phyloP scores from a whole-genome alignment of 2,329 filamentous ascomycete species.

The Didymella arachidicola region DNA sequence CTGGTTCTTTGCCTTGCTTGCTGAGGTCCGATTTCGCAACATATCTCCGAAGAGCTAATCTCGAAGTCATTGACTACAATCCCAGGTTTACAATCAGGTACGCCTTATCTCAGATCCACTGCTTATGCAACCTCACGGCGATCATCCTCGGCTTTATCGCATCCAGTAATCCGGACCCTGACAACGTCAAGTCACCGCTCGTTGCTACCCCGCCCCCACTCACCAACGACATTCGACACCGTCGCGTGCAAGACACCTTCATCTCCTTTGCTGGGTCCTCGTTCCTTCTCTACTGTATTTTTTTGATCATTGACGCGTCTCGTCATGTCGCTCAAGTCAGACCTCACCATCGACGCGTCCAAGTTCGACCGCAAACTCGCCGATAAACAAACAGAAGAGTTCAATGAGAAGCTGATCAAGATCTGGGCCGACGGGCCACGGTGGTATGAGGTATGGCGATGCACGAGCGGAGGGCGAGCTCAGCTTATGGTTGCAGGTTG shows the following conservation, averaged over 20 bases:
- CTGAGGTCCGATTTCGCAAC: too few species aligned
- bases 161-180: constrained; percentile 28
- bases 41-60: too few species aligned
- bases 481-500: constrained; percentile 50
- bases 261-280: neutral
- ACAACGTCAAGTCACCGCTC: constrained; percentile 9
- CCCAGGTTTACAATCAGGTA: constrained; percentile 1
- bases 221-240: constrained; percentile 4
- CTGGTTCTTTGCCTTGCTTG: neutral
- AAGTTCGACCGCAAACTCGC: constrained; percentile 56
- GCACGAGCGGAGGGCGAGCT: neutral
- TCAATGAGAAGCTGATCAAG: constrained; percentile 56
- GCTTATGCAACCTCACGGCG: neutral
- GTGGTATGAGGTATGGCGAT: constrained; percentile 59
- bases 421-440: constrained; percentile 55
- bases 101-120: constrained; percentile 17
- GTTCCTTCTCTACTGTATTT: neutral
- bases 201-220: constrained; percentile 31
- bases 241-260: neutral
- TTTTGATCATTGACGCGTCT: neutral
- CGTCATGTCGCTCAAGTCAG: constrained; percentile 45
- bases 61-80: neutral
- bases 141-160: constrained; percentile 20
- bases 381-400: constrained; percentile 52
- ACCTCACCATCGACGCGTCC: constrained; percentile 52